Conservation (phyloP, 192 early-diverging fungal genomes). For the Backusella sp. region DNA sequence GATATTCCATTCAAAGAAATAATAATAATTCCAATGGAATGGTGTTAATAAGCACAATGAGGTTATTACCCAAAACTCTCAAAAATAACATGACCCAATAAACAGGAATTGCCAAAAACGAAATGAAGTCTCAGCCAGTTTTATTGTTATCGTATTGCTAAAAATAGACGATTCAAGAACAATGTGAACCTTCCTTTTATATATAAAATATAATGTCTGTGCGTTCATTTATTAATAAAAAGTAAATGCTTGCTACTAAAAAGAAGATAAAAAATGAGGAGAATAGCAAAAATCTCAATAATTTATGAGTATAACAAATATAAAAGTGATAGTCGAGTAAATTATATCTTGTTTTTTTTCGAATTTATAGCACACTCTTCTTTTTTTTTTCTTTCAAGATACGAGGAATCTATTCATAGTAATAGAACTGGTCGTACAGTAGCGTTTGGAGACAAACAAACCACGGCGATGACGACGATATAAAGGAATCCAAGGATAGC, state of each 20-base stretch:
- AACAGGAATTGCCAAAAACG: background rate
- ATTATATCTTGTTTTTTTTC: background rate
- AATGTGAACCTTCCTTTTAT: background rate
- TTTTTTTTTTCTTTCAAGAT: background rate
- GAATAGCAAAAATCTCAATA: background rate
- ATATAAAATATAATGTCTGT: background rate
- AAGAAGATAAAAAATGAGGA: background rate
- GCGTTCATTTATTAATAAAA: background rate
- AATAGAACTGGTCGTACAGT: background rate
- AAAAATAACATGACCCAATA: background rate
- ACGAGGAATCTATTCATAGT: background rate
- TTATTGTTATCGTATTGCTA: background rate
- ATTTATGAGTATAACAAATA: background rate
- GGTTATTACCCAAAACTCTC: background rate
- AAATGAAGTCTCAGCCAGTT: background rate
- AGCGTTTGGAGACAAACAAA: constrained; percentile 3
- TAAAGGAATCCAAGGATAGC: constrained; percentile 31
- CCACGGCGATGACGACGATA: constrained; percentile 22
- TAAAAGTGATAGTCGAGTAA: background rate
- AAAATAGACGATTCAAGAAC: background rate
- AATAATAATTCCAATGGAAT: background rate
- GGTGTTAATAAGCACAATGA: background rate
- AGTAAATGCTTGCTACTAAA: background rate
- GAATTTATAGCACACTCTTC: background rate
- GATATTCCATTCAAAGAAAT: background rate